Evolutionary conservation across 805 yeast species (phyloP), one percentile per base, ranked within the genome.

Genomic region (Sungouiozyma ichnusensis): DNA sequence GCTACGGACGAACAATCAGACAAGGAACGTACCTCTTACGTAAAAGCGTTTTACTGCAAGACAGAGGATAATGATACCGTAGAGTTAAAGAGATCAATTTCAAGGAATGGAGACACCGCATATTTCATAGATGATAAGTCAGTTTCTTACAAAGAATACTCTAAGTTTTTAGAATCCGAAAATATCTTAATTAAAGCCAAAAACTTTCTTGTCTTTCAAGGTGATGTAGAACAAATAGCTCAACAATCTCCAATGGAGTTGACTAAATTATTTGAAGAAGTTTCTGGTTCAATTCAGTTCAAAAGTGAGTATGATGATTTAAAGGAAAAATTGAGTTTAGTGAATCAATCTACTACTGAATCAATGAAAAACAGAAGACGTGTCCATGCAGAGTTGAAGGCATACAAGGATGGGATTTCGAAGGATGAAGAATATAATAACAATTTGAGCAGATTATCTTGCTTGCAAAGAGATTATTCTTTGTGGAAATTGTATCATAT

Each of bases 181-280:
- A 85, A 85, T 53, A 86, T 90, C 42, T 65, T 88, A 45, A 82
- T 87, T 49, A 85, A 83, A 56, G 96, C 97, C 1, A 74, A 85
- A 56, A 92, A 92, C 60, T 90, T 90, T 54, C 65, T 92, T 46
- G 97, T 92, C 6, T 87, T 90, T 57, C 98, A 92, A 66, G 97
- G 98, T 46, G 97, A 90, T 57, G 94, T 92, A 39, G 97, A 90
- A 59, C 82, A 79, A 51, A 79, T 92, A 34, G 97, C 97, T 0
- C 73, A 94, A 0, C 94, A 88, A 58, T 77, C 90, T 0, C 77
- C 97, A 0, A 61, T 63, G 18, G 94, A 86, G 33, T 68, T 92
- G 45, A 76, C 94, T 2, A 70, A 66, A 36, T 62, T 88, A 46
- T 67, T 92, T 42, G 98, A 92, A 62, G 77, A 77, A 14, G 77